phyloP scores from a whole-genome alignment of 2,329 filamentous ascomycete species.

The Ambrosiella xylebori region DNA sequence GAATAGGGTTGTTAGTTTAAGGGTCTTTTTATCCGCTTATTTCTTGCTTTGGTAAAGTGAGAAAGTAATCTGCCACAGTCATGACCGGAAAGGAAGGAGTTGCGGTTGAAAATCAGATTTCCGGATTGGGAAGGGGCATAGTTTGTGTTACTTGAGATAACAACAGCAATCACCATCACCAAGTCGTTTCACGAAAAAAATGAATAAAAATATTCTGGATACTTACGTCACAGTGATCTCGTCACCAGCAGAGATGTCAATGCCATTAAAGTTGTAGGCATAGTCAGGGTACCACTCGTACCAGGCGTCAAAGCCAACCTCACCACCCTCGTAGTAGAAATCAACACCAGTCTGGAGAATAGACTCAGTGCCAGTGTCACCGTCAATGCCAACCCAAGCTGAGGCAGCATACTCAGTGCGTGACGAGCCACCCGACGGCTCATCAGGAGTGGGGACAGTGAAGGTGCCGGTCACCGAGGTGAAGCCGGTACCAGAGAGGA shows the following conservation, averaged over 20 bases:
- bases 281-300: conserved; percentile 30
- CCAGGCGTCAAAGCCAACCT: conserved; percentile 25
- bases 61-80: no score
- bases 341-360: conserved; percentile 28
- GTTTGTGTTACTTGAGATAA: not conserved
- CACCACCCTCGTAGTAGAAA: conserved; percentile 19
- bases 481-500: conserved; percentile 17
- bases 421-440: not conserved
- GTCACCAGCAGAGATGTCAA: conserved; percentile 19
- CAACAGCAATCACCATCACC: no score
- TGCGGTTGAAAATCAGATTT: not conserved
- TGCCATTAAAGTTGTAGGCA: conserved; percentile 23
- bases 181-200: not conserved
- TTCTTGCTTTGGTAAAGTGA: no score
- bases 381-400: conserved; percentile 32
- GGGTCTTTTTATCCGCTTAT: not conserved
- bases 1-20: conserved; percentile 1
- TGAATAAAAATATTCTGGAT: not conserved
- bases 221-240: conserved; percentile 18
- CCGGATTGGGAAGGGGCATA: not conserved
- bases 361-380: conserved; percentile 24
- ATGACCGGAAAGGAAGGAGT: not conserved
- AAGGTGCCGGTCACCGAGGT: conserved; percentile 19
- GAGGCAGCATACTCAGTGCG: conserved; percentile 16
- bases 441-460: conserved; percentile 15